These are phyloP conservation scores for Sporothrix phasma DNA, from an alignment of 2,329 filamentous ascomycete genomes.

Conservation along the genomic window DNA sequence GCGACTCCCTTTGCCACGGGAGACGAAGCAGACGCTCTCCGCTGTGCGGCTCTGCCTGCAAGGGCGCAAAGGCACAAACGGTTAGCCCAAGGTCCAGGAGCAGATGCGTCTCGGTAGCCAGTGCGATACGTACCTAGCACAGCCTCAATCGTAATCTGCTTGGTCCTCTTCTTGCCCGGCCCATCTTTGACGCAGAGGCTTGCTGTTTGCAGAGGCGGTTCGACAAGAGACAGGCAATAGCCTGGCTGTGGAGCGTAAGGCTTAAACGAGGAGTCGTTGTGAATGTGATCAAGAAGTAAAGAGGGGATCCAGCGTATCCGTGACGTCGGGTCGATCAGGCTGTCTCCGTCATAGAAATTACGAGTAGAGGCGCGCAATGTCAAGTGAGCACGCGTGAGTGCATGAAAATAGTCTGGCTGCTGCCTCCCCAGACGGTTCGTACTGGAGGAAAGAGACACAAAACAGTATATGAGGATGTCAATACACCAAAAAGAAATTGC, in stretches of 20 bases:
- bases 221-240: not conserved
- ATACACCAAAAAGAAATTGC: no score
- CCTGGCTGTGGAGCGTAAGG: not conserved
- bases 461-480: no score
- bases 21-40: not conserved
- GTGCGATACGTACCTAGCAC: not conserved
- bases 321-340: not conserved
- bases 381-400: not conserved
- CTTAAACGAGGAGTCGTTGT: not conserved
- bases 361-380: not conserved
- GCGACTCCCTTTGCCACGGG: not conserved
- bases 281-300: not conserved
- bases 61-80: not conserved
- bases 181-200: not conserved
- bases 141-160: constrained; percentile 11
- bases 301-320: not conserved
- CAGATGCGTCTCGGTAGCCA: not conserved
- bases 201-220: not conserved
- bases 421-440: not conserved
- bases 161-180: not conserved
- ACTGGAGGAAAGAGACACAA: not conserved
- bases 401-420: not conserved
- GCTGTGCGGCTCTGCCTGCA: not conserved
- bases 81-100: not conserved
- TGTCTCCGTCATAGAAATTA: not conserved